Conservation (phyloP, 2,329 filamentous ascomycete genomes). For the Trichoderma arundinaceum region DNA sequence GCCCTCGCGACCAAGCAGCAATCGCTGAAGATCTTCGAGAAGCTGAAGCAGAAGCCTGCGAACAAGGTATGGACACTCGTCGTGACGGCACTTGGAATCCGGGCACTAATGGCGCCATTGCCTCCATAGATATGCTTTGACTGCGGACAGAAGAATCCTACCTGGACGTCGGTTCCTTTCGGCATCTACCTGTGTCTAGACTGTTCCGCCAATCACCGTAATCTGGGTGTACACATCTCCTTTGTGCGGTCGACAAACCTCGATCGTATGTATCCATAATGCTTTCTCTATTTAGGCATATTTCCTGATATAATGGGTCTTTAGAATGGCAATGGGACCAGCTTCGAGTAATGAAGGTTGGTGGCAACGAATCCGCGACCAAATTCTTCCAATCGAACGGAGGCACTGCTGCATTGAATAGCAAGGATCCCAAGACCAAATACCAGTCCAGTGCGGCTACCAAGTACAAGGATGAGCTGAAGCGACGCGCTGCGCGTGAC, state of each 20-base stretch:
- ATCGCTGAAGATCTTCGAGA: slow-evolving; percentile 97
- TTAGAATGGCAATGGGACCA: slow-evolving; percentile 99
- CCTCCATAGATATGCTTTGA: slow-evolving; percentile 87
- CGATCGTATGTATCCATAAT: slow-evolving; percentile 72
- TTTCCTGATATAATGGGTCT: slow-evolving; percentile 34
- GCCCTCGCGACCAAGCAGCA: slow-evolving; percentile 85
- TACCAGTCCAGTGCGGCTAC: slow-evolving; percentile 91
- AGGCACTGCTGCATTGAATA: slow-evolving; percentile 88
- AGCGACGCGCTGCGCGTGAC: slow-evolving; percentile 81
- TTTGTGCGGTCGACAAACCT: slow-evolving; percentile 98
- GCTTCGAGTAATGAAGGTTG: slow-evolving; percentile 95
- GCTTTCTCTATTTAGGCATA: background rate
- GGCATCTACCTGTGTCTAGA: slow-evolving; percentile 98
- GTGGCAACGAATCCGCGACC: slow-evolving; percentile 95
- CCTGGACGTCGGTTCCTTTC: slow-evolving; percentile 96
- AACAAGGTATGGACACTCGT: slow-evolving; percentile 74
- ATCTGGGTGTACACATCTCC: slow-evolving; percentile 97
- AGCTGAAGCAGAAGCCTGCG: slow-evolving; percentile 89
- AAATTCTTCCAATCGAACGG: slow-evolving; percentile 98
- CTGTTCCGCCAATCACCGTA: slow-evolving; percentile 95
- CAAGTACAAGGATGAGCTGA: slow-evolving; percentile 98
- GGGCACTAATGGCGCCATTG: slow-evolving; percentile 6
- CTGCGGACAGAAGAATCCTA: slow-evolving; percentile 95
- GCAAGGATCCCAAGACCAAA: slow-evolving; percentile 96
- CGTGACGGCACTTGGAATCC: background rate